Evolutionary conservation across 2,329 filamentous ascomycete species (phyloP).

Genomic region (Chlorencoelia australis): DNA sequence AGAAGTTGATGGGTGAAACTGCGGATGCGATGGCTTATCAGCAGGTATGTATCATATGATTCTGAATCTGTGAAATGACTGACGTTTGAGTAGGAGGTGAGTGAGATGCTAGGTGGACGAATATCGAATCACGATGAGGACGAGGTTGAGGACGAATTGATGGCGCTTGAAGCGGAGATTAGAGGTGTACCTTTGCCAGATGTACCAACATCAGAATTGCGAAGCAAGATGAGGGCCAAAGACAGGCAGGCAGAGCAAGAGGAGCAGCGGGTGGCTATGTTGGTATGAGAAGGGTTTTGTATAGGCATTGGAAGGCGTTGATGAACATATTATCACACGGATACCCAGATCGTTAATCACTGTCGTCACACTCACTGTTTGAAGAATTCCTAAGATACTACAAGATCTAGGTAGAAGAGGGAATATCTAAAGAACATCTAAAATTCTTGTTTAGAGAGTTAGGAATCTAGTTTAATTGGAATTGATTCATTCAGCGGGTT

Average conservation of each 20-base stretch:
- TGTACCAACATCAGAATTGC: constrained; percentile 21
- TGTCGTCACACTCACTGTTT: too few species aligned
- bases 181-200: constrained; percentile 27
- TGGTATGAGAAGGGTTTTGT: constrained; percentile 17
- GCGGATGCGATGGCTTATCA: constrained; percentile 90
- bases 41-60: constrained; percentile 47
- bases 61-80: too few species aligned
- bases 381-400: too few species aligned
- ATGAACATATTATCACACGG: constrained; percentile 8
- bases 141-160: constrained; percentile 92
- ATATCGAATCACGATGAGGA: constrained; percentile 95
- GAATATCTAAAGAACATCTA: too few species aligned
- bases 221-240: constrained; percentile 18
- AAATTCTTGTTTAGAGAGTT: too few species aligned
- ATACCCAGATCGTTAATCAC: constrained; percentile 18
- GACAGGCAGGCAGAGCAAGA: constrained; percentile 19
- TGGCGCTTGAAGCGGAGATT: constrained; percentile 62
- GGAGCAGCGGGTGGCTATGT: constrained; percentile 21
- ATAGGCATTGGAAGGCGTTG: constrained; percentile 23
- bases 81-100: constrained; percentile 59
- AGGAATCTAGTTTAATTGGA: too few species aligned
- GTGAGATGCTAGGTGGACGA: constrained; percentile 76
- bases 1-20: constrained; percentile 89
- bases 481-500: too few species aligned
- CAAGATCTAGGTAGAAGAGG: too few species aligned